Percentiles rank a stretch among this genome's conserved stretches.
phyloP scores from a whole-genome alignment of 331 rosid species.

The Saraca asoca region DNA sequence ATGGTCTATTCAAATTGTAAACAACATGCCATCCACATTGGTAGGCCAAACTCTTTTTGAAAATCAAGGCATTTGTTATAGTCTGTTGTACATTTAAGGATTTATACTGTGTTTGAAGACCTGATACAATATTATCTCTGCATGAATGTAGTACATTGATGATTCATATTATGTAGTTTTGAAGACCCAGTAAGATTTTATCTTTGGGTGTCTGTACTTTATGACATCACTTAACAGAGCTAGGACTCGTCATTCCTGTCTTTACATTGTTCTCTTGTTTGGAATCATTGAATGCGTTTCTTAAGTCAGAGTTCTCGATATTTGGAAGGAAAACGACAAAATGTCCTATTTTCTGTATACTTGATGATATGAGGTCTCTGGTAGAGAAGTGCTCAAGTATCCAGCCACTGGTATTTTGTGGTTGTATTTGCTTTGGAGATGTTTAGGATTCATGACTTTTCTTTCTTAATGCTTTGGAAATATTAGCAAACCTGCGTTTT shows the following conservation, averaged over 20 bases:
- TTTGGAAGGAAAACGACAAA: no score
- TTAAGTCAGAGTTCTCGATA: no score
- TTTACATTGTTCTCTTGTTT: background rate
- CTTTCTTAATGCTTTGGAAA: no score
- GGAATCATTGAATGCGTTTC: background rate
- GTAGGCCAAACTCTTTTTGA: background rate
- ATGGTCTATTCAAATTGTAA: background rate
- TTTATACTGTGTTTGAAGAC: background rate
- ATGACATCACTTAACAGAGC: background rate
- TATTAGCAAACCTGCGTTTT: no score
- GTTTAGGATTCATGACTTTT: background rate
- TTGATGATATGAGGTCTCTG: background rate
- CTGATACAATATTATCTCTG: no score
- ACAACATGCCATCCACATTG: background rate
- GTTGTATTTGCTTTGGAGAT: background rate
- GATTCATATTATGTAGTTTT: background rate
- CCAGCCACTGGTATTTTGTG: background rate
- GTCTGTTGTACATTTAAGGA: background rate
- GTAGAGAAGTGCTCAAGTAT: background rate
- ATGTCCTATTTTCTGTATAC: no score
- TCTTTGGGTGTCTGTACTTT: background rate
- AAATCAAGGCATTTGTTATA: background rate
- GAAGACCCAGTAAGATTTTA: no score
- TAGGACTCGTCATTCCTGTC: background rate
- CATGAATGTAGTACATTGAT: no score